These are phyloP conservation scores for Trapa bicornis DNA, from an alignment of 345 rosid species.

Conservation along the genomic window DNA sequence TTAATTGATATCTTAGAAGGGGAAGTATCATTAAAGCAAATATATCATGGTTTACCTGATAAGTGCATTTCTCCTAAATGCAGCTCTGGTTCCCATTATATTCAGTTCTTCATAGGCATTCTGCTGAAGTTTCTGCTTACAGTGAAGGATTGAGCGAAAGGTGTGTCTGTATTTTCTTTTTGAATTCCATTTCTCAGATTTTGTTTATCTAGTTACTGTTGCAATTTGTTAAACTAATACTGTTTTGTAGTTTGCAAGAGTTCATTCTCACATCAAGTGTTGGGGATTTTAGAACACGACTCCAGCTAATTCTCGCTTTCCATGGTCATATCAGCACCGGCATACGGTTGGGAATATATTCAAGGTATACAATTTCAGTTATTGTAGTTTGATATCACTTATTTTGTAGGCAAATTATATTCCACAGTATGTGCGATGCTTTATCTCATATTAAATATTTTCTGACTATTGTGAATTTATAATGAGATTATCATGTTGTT, in stretches of 20 bases:
- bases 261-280: constrained; percentile 71
- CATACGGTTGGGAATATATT: constrained; percentile 37
- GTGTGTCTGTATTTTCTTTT: constrained; percentile 11
- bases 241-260: constrained; percentile 63
- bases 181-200: neutral
- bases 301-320: constrained; percentile 75
- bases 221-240: neutral
- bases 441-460: neutral
- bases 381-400: neutral
- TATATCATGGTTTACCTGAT: neutral
- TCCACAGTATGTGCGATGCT: neutral
- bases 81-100: constrained; percentile 97
- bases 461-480: neutral
- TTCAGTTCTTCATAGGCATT: constrained; percentile 46
- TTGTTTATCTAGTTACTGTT: constrained; percentile 7
- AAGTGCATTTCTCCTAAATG: constrained; percentile 14
- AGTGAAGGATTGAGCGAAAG: constrained; percentile 50
- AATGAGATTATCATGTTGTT: neutral
- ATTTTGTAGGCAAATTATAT: neutral
- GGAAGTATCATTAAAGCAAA: neutral
- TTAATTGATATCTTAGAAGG: neutral
- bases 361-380: constrained; percentile 32
- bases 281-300: constrained; percentile 82
- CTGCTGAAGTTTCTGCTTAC: constrained; percentile 30
- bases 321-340: constrained; percentile 60